phyloP scores from a whole-genome alignment of 306 rosid genomes.

The Cucurbita ficifolia region DNA sequence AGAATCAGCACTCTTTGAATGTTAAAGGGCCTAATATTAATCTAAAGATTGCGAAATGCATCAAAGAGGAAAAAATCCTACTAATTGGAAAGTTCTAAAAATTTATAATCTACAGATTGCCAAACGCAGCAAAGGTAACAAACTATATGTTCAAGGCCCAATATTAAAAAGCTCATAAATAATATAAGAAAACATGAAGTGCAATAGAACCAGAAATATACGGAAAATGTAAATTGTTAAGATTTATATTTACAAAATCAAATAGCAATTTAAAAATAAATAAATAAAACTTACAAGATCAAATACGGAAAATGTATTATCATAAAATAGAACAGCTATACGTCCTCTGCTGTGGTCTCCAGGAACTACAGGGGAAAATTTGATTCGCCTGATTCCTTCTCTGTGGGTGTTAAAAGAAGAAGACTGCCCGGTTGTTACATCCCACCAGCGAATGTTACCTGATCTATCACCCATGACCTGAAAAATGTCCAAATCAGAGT shows the following conservation, averaged over 20 bases:
- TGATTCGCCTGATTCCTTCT: conserved; percentile 87
- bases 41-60: too few species aligned
- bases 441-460: conserved; percentile 98
- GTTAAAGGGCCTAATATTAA: not conserved
- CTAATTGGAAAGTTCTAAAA: not conserved
- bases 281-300: conserved; percentile 60
- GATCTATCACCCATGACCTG: conserved; percentile 99
- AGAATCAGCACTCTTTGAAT: not conserved
- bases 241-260: not conserved
- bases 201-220: not conserved
- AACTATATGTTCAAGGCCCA: not conserved
- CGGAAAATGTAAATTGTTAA: not conserved
- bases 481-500: conserved; percentile 16
- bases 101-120: not conserved
- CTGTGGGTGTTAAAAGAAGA: conserved; percentile 90
- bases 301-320: conserved; percentile 83
- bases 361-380: conserved; percentile 73
- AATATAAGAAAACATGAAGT: not conserved
- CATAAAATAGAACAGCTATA: conserved; percentile 80
- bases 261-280: not conserved
- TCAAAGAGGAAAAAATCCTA: not conserved
- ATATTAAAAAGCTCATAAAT: not conserved
- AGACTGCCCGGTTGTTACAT: conserved; percentile 80
- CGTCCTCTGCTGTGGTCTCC: conserved; percentile 94
- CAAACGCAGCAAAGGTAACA: not conserved